Base-by-base conservation (phyloP, 2,329 filamentous ascomycete genomes). In the Exophiala sp. region DNA sequence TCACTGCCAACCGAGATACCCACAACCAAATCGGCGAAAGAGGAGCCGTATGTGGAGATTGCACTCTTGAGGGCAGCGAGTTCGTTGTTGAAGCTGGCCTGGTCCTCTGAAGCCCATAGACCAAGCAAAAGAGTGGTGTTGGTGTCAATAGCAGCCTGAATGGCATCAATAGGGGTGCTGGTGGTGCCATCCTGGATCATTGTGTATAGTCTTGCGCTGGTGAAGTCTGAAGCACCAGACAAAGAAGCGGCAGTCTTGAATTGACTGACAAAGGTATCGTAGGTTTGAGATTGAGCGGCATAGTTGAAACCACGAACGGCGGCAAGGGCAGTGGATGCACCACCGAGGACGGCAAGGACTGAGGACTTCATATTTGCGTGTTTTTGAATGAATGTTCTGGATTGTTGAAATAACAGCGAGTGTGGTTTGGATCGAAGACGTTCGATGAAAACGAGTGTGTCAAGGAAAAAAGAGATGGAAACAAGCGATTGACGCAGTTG, bases 1-100 rank as follows among this genome's bases (percentile, higher is more conserved):
- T 96, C 91, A 62, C 81, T 88, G 58, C 91, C 91, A 49, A 95
- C 83, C 0, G 89, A 91, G 72, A 95, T 92, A 69, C 89, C 91
- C 52, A 84, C 86, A 40, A 95, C 83, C 14, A 87, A 75, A 52
- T 78, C 75, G 36, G 79, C 79, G 64, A 95, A 84, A 44, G 78
- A 73, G 8, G 74, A 71, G 53, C 88, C 89, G 68, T 90, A 91
- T 65, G 83, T 76, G 45, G 71, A 62, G 61, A 91, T 86, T 62
- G 89, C 88, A 40, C 77, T 72, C 69, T 81, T 81, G 45, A 96
- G 78, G 11, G 90, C 89, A 2, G 76, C 68, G 44, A 95, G 73
- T 74, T 96, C 90, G 68, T 89, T 88, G 68, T 79, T 72, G 69
- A 95, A 85, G 18, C 68, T 69, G 4, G 72, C 76, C 50, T 81